phyloP scores from a whole-genome alignment of 1,284 basidiomycete species.

The Farysia itapuensis region DNA sequence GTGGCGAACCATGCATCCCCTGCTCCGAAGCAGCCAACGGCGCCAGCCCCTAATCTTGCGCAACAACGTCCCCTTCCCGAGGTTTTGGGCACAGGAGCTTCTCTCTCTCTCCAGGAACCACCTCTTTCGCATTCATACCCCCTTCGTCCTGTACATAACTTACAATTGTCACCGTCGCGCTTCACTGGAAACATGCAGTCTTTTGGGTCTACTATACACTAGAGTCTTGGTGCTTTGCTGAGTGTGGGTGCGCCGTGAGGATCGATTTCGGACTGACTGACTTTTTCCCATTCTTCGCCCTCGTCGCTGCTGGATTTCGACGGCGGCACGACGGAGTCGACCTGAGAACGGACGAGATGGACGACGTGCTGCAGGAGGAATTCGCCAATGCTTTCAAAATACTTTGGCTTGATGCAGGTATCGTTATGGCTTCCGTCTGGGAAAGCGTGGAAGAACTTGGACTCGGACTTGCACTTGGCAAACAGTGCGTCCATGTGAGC shows the following conservation, averaged over 20 bases:
- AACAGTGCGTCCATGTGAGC: slow-evolving; percentile 80
- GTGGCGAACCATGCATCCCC: no score
- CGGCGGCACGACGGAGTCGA: not conserved
- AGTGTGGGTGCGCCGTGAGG: no score
- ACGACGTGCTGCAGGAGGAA: slow-evolving; percentile 45
- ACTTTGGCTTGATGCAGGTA: slow-evolving; percentile 51
- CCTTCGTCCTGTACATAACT: not conserved
- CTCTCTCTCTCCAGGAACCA: not conserved
- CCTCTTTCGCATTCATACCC: not conserved
- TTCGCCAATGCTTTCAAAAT: slow-evolving; percentile 51
- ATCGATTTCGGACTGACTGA: slow-evolving; percentile 33
- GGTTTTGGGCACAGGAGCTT: not conserved
- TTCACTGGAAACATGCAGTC: not conserved
- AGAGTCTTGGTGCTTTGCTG: slow-evolving; percentile 20
- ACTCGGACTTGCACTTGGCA: slow-evolving; percentile 64
- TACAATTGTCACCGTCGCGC: not conserved
- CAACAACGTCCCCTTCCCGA: not conserved
- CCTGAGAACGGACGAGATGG: slow-evolving; percentile 6
- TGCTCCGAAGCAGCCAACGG: no score
- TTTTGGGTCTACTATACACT: not conserved
- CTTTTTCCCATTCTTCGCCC: slow-evolving; percentile 43
- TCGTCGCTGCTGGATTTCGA: slow-evolving; percentile 10
- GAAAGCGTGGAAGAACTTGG: slow-evolving; percentile 64
- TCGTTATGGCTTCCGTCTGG: slow-evolving; percentile 69
- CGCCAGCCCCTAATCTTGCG: not conserved